Conservation (phyloP, 805 yeast genomes). For the Cyberlindnera saturnus region DNA sequence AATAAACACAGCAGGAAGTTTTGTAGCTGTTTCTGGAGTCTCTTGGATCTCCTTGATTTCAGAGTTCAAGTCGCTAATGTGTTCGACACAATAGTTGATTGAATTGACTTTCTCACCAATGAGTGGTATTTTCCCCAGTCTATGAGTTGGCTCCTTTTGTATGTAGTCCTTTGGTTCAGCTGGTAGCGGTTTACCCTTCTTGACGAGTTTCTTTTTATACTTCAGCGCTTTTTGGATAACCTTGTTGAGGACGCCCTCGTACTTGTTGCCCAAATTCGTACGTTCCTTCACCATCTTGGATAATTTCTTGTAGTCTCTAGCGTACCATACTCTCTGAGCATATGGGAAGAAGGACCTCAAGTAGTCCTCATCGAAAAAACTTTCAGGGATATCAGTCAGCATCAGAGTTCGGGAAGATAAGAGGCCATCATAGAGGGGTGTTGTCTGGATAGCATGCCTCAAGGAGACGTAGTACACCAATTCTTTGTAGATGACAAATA, state of each 20-base stretch:
- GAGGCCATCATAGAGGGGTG: constrained; percentile 66
- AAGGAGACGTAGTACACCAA: constrained; percentile 63
- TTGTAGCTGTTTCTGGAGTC: constrained; percentile 41
- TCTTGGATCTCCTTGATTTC: constrained; percentile 46
- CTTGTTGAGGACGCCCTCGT: constrained; percentile 61
- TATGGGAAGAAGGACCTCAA: constrained; percentile 59
- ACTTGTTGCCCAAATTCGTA: constrained; percentile 49
- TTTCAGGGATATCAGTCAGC: constrained; percentile 53
- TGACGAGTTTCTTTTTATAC: constrained; percentile 45
- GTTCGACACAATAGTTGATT: constrained; percentile 62
- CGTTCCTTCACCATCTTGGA: constrained; percentile 56
- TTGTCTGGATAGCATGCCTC: constrained; percentile 68
- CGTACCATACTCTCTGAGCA: constrained; percentile 52
- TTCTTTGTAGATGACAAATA: constrained; percentile 68
- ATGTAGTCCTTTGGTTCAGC: constrained; percentile 61
- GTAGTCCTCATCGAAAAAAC: constrained; percentile 40
- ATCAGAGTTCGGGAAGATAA: constrained; percentile 68
- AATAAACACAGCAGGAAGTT: constrained; percentile 51
- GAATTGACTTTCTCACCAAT: constrained; percentile 85
- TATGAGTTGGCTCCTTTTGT: constrained; percentile 81
- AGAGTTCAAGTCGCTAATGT: constrained; percentile 60
- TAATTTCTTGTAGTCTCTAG: constrained; percentile 56
- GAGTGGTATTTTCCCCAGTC: constrained; percentile 52
- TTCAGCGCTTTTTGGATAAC: constrained; percentile 56
- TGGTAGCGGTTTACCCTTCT: constrained; percentile 48